These are phyloP conservation scores for Trichophyton mentagrophytes DNA, from an alignment of 2,329 filamentous ascomycete genomes.

Conservation along the genomic window DNA sequence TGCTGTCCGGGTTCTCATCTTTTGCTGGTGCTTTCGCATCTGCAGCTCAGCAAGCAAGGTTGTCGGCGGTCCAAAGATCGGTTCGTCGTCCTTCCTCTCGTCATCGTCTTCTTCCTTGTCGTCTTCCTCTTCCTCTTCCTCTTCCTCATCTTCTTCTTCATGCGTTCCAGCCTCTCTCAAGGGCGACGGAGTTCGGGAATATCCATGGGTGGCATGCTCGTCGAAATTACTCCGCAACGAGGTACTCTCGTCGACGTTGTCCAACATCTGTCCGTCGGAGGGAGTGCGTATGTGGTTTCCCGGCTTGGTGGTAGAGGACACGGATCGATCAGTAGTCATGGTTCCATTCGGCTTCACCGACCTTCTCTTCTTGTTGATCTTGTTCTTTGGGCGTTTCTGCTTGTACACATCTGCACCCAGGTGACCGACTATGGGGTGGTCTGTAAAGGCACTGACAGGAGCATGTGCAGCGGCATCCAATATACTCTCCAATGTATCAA, in stretches of 20 bases:
- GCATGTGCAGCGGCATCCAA: slow-evolving; percentile 78
- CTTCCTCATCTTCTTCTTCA: slow-evolving; percentile 14
- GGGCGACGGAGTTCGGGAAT: background rate
- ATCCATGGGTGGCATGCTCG: slow-evolving; percentile 9
- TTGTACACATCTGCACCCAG: slow-evolving; percentile 66
- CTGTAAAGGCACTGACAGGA: slow-evolving; percentile 81
- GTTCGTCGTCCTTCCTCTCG: slow-evolving; percentile 28
- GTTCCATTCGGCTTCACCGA: background rate
- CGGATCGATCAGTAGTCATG: slow-evolving; percentile 13
- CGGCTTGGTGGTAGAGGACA: slow-evolving; percentile 9
- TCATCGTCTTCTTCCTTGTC: slow-evolving; percentile 38
- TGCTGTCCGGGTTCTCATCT: slow-evolving; percentile 60
- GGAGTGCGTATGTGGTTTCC: slow-evolving; percentile 10
- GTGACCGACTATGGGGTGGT: slow-evolving; percentile 69
- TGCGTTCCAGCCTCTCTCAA: slow-evolving; percentile 7
- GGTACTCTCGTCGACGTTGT: slow-evolving; percentile 10
- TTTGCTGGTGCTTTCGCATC: slow-evolving; percentile 77
- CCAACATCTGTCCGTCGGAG: slow-evolving; percentile 14
- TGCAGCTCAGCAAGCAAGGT: slow-evolving; percentile 88
- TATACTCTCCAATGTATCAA: slow-evolving; percentile 79
- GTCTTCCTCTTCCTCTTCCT: slow-evolving; percentile 33
- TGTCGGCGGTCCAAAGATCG: slow-evolving; percentile 61
- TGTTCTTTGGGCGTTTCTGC: slow-evolving; percentile 21
- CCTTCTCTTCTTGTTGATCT: slow-evolving; percentile 20
- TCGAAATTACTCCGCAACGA: slow-evolving; percentile 14